A percentile compares a stretch with the other conserved stretches of the same genome.
Conservation (phyloP, 768 basidiomycete genomes). For the Cantharellus cinnabarinus region DNA sequence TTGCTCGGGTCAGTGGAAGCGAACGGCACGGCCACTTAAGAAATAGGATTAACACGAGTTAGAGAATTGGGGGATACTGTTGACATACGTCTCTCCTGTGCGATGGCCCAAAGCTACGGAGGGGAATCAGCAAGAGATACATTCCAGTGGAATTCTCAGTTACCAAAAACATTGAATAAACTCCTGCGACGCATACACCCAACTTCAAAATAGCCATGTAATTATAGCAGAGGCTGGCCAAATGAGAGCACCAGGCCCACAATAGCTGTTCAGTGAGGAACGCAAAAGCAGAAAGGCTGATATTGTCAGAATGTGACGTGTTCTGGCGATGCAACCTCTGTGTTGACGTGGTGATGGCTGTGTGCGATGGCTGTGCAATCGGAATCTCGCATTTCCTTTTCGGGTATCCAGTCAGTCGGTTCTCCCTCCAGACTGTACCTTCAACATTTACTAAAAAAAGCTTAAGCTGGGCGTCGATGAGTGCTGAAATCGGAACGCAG, state of each 20-base stretch:
- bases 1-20: constrained; percentile 28
- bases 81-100: constrained; percentile 73
- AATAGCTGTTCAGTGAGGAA: too few relatives aligned
- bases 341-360: too few relatives aligned
- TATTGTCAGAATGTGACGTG: too few relatives aligned
- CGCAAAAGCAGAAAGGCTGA: too few relatives aligned
- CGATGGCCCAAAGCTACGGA: constrained; percentile 66
- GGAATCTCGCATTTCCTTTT: too few relatives aligned
- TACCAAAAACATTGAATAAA: constrained; percentile 85
- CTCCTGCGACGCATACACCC: constrained; percentile 58
- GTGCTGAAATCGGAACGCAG: neutral
- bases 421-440: too few relatives aligned
- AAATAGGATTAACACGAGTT: constrained; percentile 2
- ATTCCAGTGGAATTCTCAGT: constrained; percentile 14
- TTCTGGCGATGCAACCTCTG: too few relatives aligned
- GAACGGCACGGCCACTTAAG: constrained; percentile 67
- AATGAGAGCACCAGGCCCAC: too few relatives aligned
- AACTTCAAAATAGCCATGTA: constrained; percentile 19
- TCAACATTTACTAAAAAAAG: too few relatives aligned
- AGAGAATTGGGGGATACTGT: neutral
- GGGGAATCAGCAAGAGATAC: constrained; percentile 2
- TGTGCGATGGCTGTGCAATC: too few relatives aligned
- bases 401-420: too few relatives aligned
- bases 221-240: too few relatives aligned
- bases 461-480: neutral